Percentiles rank a stretch among this genome's conserved stretches.
Evolutionary conservation across 2,329 filamentous ascomycete genomes (phyloP).

Genomic region (Nemania diffusa): DNA sequence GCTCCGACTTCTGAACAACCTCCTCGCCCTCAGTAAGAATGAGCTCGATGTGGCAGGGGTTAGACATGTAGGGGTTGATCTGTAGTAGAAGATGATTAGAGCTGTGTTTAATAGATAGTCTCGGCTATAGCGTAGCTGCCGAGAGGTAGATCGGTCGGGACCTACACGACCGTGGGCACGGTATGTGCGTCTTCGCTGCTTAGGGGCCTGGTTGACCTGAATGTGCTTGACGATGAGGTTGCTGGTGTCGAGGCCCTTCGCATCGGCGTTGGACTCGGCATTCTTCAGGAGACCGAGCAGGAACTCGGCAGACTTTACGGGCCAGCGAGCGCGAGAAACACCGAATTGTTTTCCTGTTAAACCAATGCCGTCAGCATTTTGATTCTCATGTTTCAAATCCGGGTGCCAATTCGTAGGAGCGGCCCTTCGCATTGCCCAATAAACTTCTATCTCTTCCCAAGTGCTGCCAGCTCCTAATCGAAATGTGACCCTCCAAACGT

Average conservation of each 20-base stretch:
- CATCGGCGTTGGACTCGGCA: constrained; percentile 95
- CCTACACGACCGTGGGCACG: constrained; percentile 99
- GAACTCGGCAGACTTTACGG: constrained; percentile 99
- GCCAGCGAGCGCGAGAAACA: constrained; percentile 98
- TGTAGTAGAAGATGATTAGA: constrained; percentile 52
- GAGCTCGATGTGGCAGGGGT: constrained; percentile 99
- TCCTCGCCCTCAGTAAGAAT: constrained; percentile 99
- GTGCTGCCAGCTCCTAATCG: not conserved
- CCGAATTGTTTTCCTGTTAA: constrained; percentile 94
- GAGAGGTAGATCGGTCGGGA: constrained; percentile 49
- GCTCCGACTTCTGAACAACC: constrained; percentile 88
- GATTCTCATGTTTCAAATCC: not conserved
- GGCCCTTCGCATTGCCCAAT: constrained; percentile 6
- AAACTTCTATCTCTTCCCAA: not conserved
- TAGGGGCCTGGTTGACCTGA: constrained; percentile 99
- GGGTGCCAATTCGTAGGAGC: constrained; percentile 20
- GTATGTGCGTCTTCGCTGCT: constrained; percentile 99
- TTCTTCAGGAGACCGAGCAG: constrained; percentile 97
- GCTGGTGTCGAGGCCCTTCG: constrained; percentile 96
- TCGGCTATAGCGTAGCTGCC: not conserved
- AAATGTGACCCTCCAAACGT: not conserved
- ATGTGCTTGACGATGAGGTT: constrained; percentile 99
- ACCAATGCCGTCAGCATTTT: constrained; percentile 38
- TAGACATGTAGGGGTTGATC: constrained; percentile 99
- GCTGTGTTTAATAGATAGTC: not conserved